Evolutionary conservation across 306 rosid genomes (phyloP), one percentile per base, ranked within the genome.

Genomic region (Luffa aegyptiaca): DNA sequence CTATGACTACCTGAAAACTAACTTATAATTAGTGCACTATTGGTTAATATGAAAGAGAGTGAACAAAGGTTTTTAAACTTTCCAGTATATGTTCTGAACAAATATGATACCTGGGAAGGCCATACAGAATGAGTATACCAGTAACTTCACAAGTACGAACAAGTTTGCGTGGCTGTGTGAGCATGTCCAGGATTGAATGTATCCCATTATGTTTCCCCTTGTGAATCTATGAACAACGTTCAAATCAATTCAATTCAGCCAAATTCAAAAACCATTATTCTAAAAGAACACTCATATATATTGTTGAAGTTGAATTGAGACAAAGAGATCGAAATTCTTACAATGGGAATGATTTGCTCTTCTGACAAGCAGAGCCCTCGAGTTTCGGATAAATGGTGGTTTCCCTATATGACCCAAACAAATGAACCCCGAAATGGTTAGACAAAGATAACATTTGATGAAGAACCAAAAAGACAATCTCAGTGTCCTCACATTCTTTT

Each of bases 331-430:
- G 44, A 26, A 46, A 18, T 49, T 72, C 77, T 16, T 48, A 46
- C 77, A 12, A 72, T 16, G 20, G 59, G 77, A 31, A 72, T 72
- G 12, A 94, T 93, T 84, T 89, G 99, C 85, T 90, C 98, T 83
- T 93, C 99, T 0, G 97, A 90, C 79, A 93, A 86, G 87, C 99
- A 96, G 80, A 96, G 97, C 78, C 99, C 99, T 82, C 97, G 86
- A 44, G 97, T 96, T 90, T 91, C 99, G 5, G 96, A 92, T 82
- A 91, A 70, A 83, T 90, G 97, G 80, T 91, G 96, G 87, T 91
- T 96, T 80, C 96, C 98, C 99, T 96, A 79, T 44, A 37, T 9
- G 39, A 49, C 36, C 71, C 84, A 86, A 46, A 41, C 76, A 74
- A 74, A 71, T 62, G 71, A 80, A 79, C 33, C 3, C 79, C 78